Conservation (phyloP, 495 filamentous ascomycete genomes). For the Paragyromitra xinjiangensis region DNA sequence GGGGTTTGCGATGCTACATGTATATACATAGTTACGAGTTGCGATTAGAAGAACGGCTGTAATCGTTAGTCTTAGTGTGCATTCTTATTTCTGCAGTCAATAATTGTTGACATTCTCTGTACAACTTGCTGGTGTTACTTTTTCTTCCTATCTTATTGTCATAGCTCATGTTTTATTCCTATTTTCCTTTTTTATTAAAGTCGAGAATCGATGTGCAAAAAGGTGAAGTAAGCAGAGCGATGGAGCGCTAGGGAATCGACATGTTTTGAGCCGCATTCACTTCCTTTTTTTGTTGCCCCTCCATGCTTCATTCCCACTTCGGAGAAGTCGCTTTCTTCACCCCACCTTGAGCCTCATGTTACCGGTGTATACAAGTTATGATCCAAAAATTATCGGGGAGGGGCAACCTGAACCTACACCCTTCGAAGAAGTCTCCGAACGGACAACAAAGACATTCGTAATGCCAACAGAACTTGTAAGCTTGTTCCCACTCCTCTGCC, state of each 20-base stretch:
- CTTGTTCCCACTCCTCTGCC: not conserved
- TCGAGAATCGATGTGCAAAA: not conserved
- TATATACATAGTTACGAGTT: constrained; percentile 30
- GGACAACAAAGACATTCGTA: constrained; percentile 33
- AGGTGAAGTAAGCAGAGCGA: not conserved
- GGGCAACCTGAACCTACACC: constrained; percentile 30
- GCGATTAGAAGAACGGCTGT: constrained; percentile 10
- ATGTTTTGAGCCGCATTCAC: constrained; percentile 33
- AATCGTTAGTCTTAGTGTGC: constrained; percentile 10
- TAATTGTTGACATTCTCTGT: constrained; percentile 37
- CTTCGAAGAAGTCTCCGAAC: constrained; percentile 28
- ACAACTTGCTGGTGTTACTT: constrained; percentile 28
- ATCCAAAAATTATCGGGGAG: constrained; percentile 18
- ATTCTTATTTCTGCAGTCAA: constrained; percentile 10
- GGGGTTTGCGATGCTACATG: not conserved
- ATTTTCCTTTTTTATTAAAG: constrained; percentile 11
- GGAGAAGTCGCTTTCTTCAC: constrained; percentile 28
- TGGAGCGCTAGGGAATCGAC: not conserved
- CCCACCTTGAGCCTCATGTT: constrained; percentile 44
- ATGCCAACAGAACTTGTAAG: constrained; percentile 56
- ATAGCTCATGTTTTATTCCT: constrained; percentile 30
- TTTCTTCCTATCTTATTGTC: not conserved
- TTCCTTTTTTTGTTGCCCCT: constrained; percentile 19
- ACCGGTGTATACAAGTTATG: constrained; percentile 37
- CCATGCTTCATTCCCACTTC: constrained; percentile 29